Percentiles rank a stretch among this genome's conserved stretches.
phyloP scores from a whole-genome alignment of 257 asterid genomes.

The Forsythia viridissima region DNA sequence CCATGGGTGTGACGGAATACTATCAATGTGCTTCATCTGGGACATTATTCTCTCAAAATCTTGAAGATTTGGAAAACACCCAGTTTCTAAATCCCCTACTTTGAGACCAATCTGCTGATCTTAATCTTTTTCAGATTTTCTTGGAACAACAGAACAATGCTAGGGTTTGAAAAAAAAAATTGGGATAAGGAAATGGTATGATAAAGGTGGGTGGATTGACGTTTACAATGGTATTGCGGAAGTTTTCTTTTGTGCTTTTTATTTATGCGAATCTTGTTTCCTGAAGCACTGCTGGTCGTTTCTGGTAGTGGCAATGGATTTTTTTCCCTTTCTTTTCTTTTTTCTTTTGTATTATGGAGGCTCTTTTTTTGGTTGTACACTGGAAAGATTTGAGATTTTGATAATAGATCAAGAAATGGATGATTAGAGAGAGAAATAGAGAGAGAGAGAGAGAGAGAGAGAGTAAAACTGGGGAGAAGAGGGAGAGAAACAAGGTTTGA shows the following conservation, averaged over 20 bases:
- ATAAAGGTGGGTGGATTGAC: conserved; percentile 18
- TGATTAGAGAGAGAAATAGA: conserved; percentile 44
- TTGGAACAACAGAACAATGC: conserved; percentile 13
- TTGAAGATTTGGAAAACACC: conserved; percentile 38
- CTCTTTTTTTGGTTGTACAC: conserved; percentile 24
- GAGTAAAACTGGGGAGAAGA: conserved; percentile 19
- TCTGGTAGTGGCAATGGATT: conserved; percentile 29
- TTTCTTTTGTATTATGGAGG: neutral
- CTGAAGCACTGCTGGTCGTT: conserved; percentile 25
- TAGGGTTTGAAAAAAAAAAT: conserved; percentile 25
- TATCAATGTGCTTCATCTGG: conserved; percentile 88
- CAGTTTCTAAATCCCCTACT: conserved; percentile 28
- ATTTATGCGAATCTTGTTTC: conserved; percentile 56
- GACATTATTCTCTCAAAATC: conserved; percentile 35
- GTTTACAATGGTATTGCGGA: conserved; percentile 6
- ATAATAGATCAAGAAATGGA: conserved; percentile 41
- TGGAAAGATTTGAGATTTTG: conserved; percentile 16
- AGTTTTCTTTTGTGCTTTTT: conserved; percentile 2
- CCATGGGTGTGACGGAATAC: conserved; percentile 70
- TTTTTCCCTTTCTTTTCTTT: conserved; percentile 19
- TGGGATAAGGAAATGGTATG: conserved; percentile 21
- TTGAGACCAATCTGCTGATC: conserved; percentile 21
- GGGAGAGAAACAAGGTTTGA: conserved; percentile 39
- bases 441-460: conserved; percentile 49
- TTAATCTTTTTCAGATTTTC: conserved; percentile 15